Evolutionary conservation across 1,284 basidiomycete species (phyloP).

Genomic region (Rhodotorula sp.): DNA sequence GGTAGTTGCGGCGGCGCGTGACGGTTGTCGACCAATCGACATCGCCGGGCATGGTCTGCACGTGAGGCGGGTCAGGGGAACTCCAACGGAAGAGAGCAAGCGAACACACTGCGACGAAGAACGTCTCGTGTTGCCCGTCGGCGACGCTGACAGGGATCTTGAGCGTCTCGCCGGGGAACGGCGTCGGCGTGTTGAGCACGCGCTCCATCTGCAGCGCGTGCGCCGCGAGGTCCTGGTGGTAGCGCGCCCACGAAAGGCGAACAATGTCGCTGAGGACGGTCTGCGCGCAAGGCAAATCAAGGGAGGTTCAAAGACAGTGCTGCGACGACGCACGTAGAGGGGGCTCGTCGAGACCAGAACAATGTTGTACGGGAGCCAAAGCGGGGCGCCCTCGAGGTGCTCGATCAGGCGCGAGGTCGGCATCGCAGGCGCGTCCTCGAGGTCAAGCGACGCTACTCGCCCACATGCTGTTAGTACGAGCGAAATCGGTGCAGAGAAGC

Average conservation of each 20-base stretch:
- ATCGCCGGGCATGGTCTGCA: slow-evolving; percentile 52
- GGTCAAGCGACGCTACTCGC: background rate
- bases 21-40: slow-evolving; percentile 54
- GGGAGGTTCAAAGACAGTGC: background rate
- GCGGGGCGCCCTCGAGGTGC: background rate
- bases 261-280: slow-evolving; percentile 50
- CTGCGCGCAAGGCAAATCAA: background rate
- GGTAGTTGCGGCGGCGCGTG: slow-evolving; percentile 59
- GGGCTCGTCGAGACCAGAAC: slow-evolving; percentile 31
- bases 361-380: slow-evolving; percentile 42
- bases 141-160: slow-evolving; percentile 28
- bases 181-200: slow-evolving; percentile 49
- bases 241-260: slow-evolving; percentile 50
- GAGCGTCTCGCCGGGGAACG: slow-evolving; percentile 48
- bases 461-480: background rate
- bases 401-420: background rate
- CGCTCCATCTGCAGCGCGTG: slow-evolving; percentile 51
- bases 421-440: background rate
- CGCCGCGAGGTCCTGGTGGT: slow-evolving; percentile 50
- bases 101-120: slow-evolving; percentile 24
- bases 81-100: background rate
- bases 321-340: slow-evolving; percentile 20
- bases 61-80: background rate
- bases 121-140: background rate
- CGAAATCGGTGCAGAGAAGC: too few relatives aligned